These are phyloP conservation scores for Barbatosphaeria neglecta DNA, from an alignment of 495 filamentous ascomycete species.

Conservation along the genomic window DNA sequence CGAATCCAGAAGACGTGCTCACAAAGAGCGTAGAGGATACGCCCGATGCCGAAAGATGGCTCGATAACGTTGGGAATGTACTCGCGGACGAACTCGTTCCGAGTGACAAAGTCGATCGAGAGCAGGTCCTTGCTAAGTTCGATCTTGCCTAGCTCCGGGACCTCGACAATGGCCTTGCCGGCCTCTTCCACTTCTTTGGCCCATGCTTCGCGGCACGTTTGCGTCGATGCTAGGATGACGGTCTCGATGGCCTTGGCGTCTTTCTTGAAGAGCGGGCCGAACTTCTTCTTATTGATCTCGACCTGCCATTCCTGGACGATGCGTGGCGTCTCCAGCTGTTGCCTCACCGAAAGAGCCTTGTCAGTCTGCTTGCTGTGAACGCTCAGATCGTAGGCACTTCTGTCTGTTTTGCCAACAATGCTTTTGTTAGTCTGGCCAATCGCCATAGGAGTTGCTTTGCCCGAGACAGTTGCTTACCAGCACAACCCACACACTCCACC, in stretches of 20 bases:
- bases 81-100: conserved; percentile 58
- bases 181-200: conserved; percentile 49
- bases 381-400: conserved; percentile 67
- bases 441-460: not conserved
- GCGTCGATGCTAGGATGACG: conserved; percentile 52
- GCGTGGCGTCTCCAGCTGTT: conserved; percentile 48
- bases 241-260: conserved; percentile 63
- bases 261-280: conserved; percentile 71
- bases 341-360: conserved; percentile 57
- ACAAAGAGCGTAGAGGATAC: conserved; percentile 65
- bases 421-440: not conserved
- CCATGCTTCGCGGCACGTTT: conserved; percentile 61
- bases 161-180: conserved; percentile 57
- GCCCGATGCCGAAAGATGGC: conserved; percentile 75
- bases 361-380: conserved; percentile 77
- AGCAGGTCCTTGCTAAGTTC: conserved; percentile 62
- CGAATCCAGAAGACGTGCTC: conserved; percentile 74
- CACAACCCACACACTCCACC: conserved; percentile 81
- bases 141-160: conserved; percentile 47
- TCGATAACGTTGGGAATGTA: conserved; percentile 80
- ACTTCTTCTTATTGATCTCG: conserved; percentile 76
- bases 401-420: conserved; percentile 19
- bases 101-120: conserved; percentile 57
- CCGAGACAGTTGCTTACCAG: conserved; percentile 20
- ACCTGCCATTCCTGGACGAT: conserved; percentile 62